Percentiles rank a stretch among this genome's conserved stretches.
phyloP scores from a whole-genome alignment of 352 stramenopile genomes.

The Pythium aquatile region DNA sequence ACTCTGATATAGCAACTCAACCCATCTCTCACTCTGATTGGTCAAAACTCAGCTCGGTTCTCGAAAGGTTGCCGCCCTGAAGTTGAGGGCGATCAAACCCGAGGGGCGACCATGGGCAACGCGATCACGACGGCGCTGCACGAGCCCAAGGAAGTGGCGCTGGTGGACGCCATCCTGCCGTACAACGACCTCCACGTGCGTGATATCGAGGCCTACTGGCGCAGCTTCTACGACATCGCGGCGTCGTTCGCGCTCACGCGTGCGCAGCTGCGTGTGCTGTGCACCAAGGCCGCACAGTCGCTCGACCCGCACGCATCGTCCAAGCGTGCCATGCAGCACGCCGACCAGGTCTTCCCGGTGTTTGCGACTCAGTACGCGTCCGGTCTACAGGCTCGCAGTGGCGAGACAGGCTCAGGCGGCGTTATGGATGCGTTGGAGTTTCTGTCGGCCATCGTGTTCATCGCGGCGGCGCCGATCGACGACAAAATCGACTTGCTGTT shows the following conservation, averaged over 20 bases:
- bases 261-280: constrained; percentile 59
- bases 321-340: constrained; percentile 37
- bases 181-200: constrained; percentile 72
- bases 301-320: constrained; percentile 46
- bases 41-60: constrained; percentile 18
- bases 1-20: constrained; percentile 8
- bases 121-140: constrained; percentile 46
- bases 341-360: constrained; percentile 57
- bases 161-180: constrained; percentile 60
- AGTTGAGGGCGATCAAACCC: neutral
- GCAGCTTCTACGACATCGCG: constrained; percentile 79
- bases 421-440: constrained; percentile 82
- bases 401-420: neutral
- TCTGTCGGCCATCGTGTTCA: constrained; percentile 68
- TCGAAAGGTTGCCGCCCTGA: constrained; percentile 17
- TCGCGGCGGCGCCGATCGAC: constrained; percentile 50
- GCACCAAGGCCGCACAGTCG: constrained; percentile 42
- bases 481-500: constrained; percentile 85
- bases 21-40: constrained; percentile 14
- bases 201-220: constrained; percentile 82
- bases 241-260: constrained; percentile 67
- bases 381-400: neutral
- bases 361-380: constrained; percentile 28
- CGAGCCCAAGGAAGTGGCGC: constrained; percentile 38
- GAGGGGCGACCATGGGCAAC: constrained; percentile 49